Evolutionary conservation across 148 eudicot genomes (phyloP).

Genomic region (Heliosperma pusillum): DNA sequence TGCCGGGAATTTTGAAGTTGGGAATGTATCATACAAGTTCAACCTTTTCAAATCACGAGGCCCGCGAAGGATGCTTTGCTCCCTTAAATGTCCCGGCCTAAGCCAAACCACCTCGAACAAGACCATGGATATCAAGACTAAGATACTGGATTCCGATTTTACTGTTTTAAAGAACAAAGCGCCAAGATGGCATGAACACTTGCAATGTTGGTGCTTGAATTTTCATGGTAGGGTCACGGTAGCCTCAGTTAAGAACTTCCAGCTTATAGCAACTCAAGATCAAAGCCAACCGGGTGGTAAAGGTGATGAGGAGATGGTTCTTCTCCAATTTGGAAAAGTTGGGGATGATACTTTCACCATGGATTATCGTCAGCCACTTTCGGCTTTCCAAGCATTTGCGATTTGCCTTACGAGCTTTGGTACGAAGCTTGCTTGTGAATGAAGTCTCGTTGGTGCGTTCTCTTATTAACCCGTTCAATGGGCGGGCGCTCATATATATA

Average conservation of each 20-base stretch:
- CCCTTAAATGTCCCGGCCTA: conserved; percentile 51
- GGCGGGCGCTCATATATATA: conserved; percentile 10
- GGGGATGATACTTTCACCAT: conserved; percentile 82
- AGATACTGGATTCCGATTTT: conserved; percentile 31
- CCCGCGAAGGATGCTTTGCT: conserved; percentile 88
- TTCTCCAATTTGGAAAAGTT: conserved; percentile 94
- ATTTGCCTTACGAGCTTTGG: conserved; percentile 96
- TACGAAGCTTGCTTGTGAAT: conserved; percentile 93
- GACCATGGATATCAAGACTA: conserved; percentile 24
- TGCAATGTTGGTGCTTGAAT: conserved; percentile 98
- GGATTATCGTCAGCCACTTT: conserved; percentile 92
- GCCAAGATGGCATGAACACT: conserved; percentile 93
- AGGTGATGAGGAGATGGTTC: conserved; percentile 82
- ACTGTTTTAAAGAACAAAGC: conserved; percentile 79
- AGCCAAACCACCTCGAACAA: conserved; percentile 26
- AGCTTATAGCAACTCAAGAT: conserved; percentile 73
- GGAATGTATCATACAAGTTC: conserved; percentile 78
- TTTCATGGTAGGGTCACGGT: conserved; percentile 94
- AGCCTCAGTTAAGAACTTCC: conserved; percentile 96
- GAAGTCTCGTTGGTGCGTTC: conserved; percentile 12
- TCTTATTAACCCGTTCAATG: conserved; percentile 10
- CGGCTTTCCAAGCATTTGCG: conserved; percentile 94
- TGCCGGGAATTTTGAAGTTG: conserved; percentile 83
- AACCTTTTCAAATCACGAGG: conserved; percentile 92
- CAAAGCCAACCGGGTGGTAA: conserved; percentile 85